Conservation (phyloP, 2,329 filamentous ascomycete species). For the Elsinoe batatas region DNA sequence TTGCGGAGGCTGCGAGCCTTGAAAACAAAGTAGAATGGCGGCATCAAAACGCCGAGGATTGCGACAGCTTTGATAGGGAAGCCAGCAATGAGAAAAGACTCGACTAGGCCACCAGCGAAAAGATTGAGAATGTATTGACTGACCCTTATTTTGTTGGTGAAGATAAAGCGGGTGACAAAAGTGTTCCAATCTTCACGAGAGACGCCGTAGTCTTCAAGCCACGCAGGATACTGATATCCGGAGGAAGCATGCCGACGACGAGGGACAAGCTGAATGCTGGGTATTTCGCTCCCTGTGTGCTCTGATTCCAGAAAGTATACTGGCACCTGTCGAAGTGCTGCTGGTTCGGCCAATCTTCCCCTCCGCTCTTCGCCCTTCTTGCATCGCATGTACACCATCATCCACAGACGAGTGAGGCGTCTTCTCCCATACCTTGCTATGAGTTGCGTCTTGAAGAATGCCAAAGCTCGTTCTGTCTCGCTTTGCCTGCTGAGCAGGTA, state of each 20-base stretch:
- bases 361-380: neutral
- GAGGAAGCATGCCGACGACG: constrained; percentile 12
- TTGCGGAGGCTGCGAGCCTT: constrained; percentile 9
- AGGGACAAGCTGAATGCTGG: constrained; percentile 9
- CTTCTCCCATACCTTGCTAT: neutral
- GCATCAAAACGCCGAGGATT: neutral
- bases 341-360: neutral
- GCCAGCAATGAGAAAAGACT: neutral
- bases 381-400: neutral
- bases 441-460: neutral
- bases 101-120: neutral
- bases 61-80: constrained; percentile 6
- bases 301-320: neutral
- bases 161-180: constrained; percentile 4
- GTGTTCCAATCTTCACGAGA: constrained; percentile 9
- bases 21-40: neutral
- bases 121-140: neutral
- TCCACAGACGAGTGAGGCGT: neutral
- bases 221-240: constrained; percentile 10
- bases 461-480: neutral
- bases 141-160: constrained; percentile 3
- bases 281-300: neutral
- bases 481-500: neutral
- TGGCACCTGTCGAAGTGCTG: neutral
- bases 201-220: constrained; percentile 10